A percentile compares a stretch with the other conserved stretches of the same genome.
Conservation (phyloP, 2,329 filamentous ascomycete species). For the Cucurbitaria berberidis region DNA sequence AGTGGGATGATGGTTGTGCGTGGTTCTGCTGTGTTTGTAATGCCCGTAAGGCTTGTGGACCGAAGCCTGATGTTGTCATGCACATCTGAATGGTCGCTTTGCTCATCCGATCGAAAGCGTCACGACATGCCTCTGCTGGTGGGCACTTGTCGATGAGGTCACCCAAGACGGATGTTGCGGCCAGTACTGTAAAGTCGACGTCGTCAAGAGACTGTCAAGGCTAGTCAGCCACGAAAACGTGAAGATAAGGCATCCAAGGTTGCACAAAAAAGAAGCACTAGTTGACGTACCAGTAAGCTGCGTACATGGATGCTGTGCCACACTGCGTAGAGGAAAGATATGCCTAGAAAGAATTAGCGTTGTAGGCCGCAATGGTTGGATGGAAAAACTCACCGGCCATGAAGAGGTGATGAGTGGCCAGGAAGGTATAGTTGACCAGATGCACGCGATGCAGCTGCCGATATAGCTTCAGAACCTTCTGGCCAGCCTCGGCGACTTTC, state of each 20-base stretch:
- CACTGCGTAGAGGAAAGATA: conserved; percentile 95
- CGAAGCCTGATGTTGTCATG: conserved; percentile 83
- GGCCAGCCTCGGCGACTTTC: conserved; percentile 93
- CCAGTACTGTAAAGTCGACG: conserved; percentile 95
- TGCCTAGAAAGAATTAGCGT: conserved; percentile 54
- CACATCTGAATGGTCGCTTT: conserved; percentile 97
- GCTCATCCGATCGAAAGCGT: conserved; percentile 93
- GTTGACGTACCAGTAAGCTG: conserved; percentile 74
- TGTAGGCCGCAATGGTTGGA: conserved; percentile 11
- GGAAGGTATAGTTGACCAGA: conserved; percentile 93
- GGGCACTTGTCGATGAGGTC: conserved; percentile 95
- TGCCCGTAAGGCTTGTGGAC: conserved; percentile 50
- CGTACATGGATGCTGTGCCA: conserved; percentile 94
- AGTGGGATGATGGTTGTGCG: conserved; percentile 26
- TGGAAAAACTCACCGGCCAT: conserved; percentile 74
- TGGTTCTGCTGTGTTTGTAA: conserved; percentile 26
- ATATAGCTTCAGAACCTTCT: conserved; percentile 90
- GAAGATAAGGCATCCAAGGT: conserved; percentile 8
- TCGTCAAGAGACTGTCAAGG: conserved; percentile 78
- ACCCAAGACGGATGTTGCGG: conserved; percentile 88
- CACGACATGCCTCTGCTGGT: conserved; percentile 89
- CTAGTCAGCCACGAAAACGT: conserved; percentile 15
- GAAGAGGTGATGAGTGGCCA: conserved; percentile 95
- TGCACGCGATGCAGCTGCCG: conserved; percentile 85
- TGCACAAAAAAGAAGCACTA: conserved; percentile 13